A percentile compares a stretch with the other conserved stretches of the same genome.
Conservation (phyloP, 2,329 filamentous ascomycete species). For the Stagonosporopsis rhizophila region DNA sequence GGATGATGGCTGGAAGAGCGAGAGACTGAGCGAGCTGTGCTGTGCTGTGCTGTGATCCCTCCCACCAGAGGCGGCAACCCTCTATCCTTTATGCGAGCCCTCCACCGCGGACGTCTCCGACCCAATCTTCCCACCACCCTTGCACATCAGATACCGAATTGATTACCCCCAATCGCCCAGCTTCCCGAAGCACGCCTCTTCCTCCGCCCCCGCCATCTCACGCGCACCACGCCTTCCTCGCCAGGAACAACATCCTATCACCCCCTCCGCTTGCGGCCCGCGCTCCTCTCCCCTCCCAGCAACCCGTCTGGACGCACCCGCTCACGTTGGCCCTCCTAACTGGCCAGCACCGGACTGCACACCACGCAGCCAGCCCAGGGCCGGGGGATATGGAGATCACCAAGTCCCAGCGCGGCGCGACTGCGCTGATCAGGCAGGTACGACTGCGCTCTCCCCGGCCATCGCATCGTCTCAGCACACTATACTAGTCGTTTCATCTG, state of each 20-base stretch:
- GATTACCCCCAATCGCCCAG: conserved; percentile 20
- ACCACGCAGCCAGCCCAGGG: conserved; percentile 3
- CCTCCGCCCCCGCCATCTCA: conserved; percentile 18
- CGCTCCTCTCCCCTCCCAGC: conserved; percentile 4
- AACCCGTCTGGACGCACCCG: conserved; percentile 6
- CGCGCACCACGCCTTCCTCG: background rate
- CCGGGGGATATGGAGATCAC: conserved; percentile 17
- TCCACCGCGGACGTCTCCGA: conserved; percentile 28
- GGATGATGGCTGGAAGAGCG: conserved; percentile 8
- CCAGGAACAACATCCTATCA: conserved; percentile 6
- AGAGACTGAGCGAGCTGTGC: conserved; percentile 10
- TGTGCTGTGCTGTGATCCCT: conserved; percentile 6
- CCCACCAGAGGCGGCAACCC: background rate
- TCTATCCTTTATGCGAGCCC: conserved; percentile 2
- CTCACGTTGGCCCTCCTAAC: conserved; percentile 24
- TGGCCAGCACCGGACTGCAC: conserved; percentile 9
- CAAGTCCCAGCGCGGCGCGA: background rate
- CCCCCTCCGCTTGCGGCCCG: conserved; percentile 1
- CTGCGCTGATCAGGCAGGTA: conserved; percentile 36
- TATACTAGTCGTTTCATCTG: conserved; percentile 24
- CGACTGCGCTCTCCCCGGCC: conserved; percentile 13
- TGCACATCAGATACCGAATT: conserved; percentile 24
- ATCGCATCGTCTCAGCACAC: background rate
- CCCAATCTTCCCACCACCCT: conserved; percentile 8
- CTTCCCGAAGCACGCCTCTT: conserved; percentile 23